Evolutionary conservation across 805 yeast species (phyloP), one percentile per base, ranked within the genome.

Genomic region (Starmerella bombicola): DNA sequence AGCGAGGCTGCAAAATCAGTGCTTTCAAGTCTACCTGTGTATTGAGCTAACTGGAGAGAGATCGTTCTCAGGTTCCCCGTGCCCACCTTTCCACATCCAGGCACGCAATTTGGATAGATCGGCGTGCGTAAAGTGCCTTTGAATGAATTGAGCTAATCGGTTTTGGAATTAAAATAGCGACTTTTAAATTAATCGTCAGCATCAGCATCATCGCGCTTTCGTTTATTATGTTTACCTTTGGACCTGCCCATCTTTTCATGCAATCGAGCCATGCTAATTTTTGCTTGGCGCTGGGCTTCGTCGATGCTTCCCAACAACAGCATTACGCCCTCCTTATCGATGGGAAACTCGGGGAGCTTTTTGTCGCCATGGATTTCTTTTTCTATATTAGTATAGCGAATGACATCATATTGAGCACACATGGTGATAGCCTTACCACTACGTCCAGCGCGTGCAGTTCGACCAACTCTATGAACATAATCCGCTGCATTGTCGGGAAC

Each of bases 361-460:
- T 78, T 80, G 23, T 60, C 64, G 13, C 54, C 56, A 39, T 71
- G 79, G 41, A 91, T 71, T 8, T 80, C 96, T 40, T 77, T 78
- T 60, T 91, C 98, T 38, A 91, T 86, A 56, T 95, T 70, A 49
- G 85, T 65, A 55, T 83, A 81, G 53, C 85, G 65, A 60, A 86
- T 96, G 46, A 91, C 67, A 60, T 91, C 98, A 58, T 91, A 91
- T 60, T 91, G 98, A 0, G 97, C 86, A 24, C 85, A 93, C 43
- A 86, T 65, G 2, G 94, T 80, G 15, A 86, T 69, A 3, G 95
- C 81, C 57, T 78, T 80, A 0, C 95, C 98, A 0, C 97, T 84
- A 55, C 98, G 70, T 17, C 98, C 98, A 61, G 91, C 82, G 61
- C 95, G 78, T 2, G 96, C 95, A 25, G 95, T 85, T 67, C 96